Percentiles rank a stretch among this genome's conserved stretches.
Evolutionary conservation across 2,329 filamentous ascomycete species (phyloP).

Genomic region (Fusarium sp.): DNA sequence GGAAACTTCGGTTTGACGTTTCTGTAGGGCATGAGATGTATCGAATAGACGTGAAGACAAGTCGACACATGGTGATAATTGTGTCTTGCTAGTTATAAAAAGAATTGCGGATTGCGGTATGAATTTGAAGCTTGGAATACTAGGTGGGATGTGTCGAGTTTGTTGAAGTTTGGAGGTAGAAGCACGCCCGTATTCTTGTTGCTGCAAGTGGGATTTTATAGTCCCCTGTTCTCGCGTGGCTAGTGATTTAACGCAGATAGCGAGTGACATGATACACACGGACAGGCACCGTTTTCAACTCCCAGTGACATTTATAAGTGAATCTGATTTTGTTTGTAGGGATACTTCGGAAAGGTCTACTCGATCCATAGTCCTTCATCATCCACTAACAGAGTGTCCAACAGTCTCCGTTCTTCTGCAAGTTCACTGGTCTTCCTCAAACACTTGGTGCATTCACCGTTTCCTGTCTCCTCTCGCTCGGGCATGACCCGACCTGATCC

Average conservation of each 20-base stretch:
- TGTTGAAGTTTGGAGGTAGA: not conserved
- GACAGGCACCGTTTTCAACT: rapidly evolving
- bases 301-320: not conserved
- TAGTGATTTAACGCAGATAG: too few species aligned
- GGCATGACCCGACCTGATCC: not conserved
- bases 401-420: not conserved
- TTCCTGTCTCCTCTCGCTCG: rapidly evolving
- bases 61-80: not conserved
- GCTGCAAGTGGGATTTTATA: rapidly evolving
- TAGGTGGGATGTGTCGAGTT: too few species aligned
- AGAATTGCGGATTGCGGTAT: rapidly evolving
- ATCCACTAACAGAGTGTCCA: not conserved
- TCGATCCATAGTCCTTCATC: not conserved
- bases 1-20: not conserved
- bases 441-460: not conserved
- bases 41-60: not conserved
- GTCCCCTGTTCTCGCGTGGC: rapidly evolving
- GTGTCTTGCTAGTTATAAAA: rapidly evolving
- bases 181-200: rapidly evolving
- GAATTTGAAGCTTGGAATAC: rapidly evolving
- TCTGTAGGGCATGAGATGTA: not conserved
- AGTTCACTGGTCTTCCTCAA: too few species aligned
- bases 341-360: not conserved
- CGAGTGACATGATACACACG: not conserved
- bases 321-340: too few species aligned